Base-by-base conservation (phyloP, 352 stramenopile species). In the Globisporangium recalcitrans region DNA sequence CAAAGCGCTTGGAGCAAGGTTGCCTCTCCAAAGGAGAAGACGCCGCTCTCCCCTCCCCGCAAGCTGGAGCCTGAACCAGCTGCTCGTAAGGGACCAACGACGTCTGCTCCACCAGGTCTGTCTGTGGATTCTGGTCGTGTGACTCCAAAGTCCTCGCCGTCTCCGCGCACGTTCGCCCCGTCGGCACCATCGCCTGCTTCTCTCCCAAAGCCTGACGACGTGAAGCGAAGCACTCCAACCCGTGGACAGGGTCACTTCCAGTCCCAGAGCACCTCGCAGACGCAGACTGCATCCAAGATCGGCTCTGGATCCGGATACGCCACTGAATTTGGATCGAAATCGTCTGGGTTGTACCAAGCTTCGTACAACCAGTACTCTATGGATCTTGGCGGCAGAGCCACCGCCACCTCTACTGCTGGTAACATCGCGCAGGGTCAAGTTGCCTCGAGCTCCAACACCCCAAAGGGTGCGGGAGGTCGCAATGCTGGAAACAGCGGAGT, bases 291-390 rank as follows among this genome's bases (percentile, higher is more conserved):
- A 26, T 71, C 65, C 29, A 90, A 91, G 70, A 85, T 91, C 14
- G 77, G 81, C 32, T 78, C 74, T 22, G 68, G 63, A 27, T 72
- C 73, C 21, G 68, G 58, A 9, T 93, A 89, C 63, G 70, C 70
- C 8, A 62, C 78, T 19, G 77, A 86, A 16, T 89, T 89, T 44
- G 70, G 68, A 31, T 49, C 67, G 16, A 87, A 84, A 58, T 70
- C 73, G n/a, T 66, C 73, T 31, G 78, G 75, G 34, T 58, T 95
- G 47, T 95, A 95, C 65, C 86, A 90, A 62, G 56, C 82, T 24
- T 79, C 80, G 4, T 95, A 93, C 68, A 75, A 77, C 42, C 83
- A 95, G 66, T 95, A 95, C 74, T 74, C 79, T 46, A 92, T 95
- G 74, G 82, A 87, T 63, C 71, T 95, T 63, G 74, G 76, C 16